Percentiles rank a stretch among this genome's conserved stretches.
Evolutionary conservation across 176 grass and related monocot genomes (phyloP).

Genomic region (Luzula sylvatica): DNA sequence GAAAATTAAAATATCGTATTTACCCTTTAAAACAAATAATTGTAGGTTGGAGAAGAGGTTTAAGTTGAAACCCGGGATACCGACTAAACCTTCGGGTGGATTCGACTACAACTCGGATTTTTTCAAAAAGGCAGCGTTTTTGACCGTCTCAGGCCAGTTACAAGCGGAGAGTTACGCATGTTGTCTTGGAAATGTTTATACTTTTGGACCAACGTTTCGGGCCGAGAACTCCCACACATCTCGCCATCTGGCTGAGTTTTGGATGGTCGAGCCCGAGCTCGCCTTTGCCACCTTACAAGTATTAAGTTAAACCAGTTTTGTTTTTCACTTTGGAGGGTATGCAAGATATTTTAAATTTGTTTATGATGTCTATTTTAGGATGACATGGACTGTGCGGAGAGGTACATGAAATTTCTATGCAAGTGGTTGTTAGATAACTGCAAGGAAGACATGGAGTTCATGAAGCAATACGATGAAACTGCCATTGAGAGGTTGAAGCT

Average conservation of each 20-base stretch:
- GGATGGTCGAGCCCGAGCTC: conserved; percentile 99
- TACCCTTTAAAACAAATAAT: conserved; percentile 1
- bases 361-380: conserved; percentile 34
- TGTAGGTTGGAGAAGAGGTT: conserved; percentile 63
- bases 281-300: conserved; percentile 96
- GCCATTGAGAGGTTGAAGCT: conserved; percentile 76
- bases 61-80: conserved; percentile 83
- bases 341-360: background rate
- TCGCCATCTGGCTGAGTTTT: conserved; percentile 89
- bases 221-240: conserved; percentile 91
- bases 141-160: conserved; percentile 89
- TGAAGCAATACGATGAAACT: conserved; percentile 72
- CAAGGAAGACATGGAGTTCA: conserved; percentile 88
- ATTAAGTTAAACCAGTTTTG: background rate
- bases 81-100: conserved; percentile 46
- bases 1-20: background rate
- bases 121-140: conserved; percentile 84
- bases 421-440: conserved; percentile 80
- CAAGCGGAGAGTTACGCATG: conserved; percentile 92
- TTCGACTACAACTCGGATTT: conserved; percentile 66
- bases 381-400: conserved; percentile 90
- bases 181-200: conserved; percentile 79
- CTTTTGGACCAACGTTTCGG: conserved; percentile 93
- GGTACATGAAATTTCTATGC: conserved; percentile 78
- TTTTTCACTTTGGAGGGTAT: background rate